phyloP scores from a whole-genome alignment of 1,139 yeast species.

The Sugiyamaella paludigena region DNA sequence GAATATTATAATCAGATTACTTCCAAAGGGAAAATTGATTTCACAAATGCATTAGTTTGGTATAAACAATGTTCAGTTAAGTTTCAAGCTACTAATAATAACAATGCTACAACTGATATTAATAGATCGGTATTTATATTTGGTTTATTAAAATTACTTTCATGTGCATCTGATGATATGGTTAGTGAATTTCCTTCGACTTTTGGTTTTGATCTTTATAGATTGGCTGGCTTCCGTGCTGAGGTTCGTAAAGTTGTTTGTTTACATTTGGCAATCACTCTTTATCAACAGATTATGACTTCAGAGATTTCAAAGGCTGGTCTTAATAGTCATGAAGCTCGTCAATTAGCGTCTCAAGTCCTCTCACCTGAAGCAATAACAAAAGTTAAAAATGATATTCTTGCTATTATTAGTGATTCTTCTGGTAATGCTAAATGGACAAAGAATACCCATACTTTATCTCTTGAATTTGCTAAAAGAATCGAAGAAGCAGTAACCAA shows the following conservation, averaged over 20 bases:
- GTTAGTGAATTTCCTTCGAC: conserved; percentile 81
- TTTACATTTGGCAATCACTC: conserved; percentile 66
- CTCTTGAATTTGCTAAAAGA: conserved; percentile 64
- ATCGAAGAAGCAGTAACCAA: conserved; percentile 26
- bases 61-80: conserved; percentile 2
- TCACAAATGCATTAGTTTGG: conserved; percentile 71
- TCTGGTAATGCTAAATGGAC: conserved; percentile 92
- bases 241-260: conserved; percentile 85
- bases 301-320: conserved; percentile 34
- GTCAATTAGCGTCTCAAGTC: conserved; percentile 9
- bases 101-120: conserved; percentile 13
- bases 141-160: conserved; percentile 58
- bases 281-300: conserved; percentile 66
- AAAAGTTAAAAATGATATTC: conserved; percentile 54
- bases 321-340: conserved; percentile 12
- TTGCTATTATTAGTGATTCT: conserved; percentile 80
- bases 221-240: conserved; percentile 74
- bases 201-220: conserved; percentile 81
- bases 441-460: conserved; percentile 67
- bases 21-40: conserved; percentile 61
- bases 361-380: conserved; percentile 29
- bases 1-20: conserved; percentile 78
- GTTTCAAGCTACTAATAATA: conserved; percentile 17
- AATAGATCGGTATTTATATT: conserved; percentile 40
- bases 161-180: conserved; percentile 66